phyloP scores from a whole-genome alignment of 495 filamentous ascomycete species.

The Aspergillus coremiiformis region DNA sequence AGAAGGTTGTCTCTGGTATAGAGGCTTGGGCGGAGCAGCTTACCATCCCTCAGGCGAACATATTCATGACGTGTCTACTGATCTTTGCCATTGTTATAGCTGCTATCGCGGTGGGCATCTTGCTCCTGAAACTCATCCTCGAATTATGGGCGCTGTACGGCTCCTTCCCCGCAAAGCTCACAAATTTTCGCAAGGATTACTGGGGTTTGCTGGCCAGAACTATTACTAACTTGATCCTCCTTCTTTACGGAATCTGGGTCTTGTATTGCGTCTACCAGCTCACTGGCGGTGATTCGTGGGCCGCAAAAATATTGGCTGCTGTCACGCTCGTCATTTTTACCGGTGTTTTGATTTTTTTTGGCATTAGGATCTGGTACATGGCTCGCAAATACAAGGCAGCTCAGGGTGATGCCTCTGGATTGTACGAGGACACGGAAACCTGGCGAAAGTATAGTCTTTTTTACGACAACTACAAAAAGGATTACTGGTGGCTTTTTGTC shows the following conservation, averaged over 20 bases:
- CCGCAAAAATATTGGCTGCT: conserved; percentile 76
- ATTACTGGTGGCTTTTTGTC: conserved; percentile 95
- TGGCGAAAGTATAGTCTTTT: conserved; percentile 97
- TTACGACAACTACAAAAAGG: conserved; percentile 89
- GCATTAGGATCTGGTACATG: conserved; percentile 69
- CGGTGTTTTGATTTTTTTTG: conserved; percentile 67
- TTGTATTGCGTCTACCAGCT: conserved; percentile 96
- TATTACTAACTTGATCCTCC: conserved; percentile 83
- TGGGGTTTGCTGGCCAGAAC: conserved; percentile 85
- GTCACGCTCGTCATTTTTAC: conserved; percentile 79
- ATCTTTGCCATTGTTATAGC: conserved; percentile 84
- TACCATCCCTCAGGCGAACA: conserved; percentile 77
- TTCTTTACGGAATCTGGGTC: conserved; percentile 92
- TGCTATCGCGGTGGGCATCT: conserved; percentile 74
- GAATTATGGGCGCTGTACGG: conserved; percentile 89
- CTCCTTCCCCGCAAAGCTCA: conserved; percentile 72
- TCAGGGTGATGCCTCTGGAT: conserved; percentile 62
- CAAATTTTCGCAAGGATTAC: conserved; percentile 88
- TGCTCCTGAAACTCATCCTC: conserved; percentile 86
- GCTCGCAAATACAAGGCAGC: conserved; percentile 64
- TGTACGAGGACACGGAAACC: conserved; percentile 84
- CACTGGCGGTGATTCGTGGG: conserved; percentile 91
- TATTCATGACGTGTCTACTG: conserved; percentile 91
- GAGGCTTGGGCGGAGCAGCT: conserved; percentile 70
- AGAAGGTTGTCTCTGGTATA: conserved; percentile 57